A percentile compares a stretch with the other conserved stretches of the same genome.
Evolutionary conservation across 305 asterid species (phyloP).

Genomic region (Nicotiana rustica): DNA sequence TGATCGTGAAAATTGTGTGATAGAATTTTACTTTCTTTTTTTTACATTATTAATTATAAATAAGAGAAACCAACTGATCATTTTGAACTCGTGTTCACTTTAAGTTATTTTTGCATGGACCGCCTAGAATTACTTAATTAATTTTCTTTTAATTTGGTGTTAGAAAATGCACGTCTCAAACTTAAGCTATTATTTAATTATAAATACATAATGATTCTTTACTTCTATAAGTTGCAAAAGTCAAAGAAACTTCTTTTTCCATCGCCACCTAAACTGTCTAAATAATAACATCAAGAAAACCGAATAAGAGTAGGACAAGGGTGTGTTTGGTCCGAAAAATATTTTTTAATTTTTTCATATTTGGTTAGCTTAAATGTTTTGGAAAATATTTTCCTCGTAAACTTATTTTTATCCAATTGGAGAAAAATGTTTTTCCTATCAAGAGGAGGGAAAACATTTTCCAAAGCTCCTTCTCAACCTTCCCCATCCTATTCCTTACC

Average conservation of each 20-base stretch:
- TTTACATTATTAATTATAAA: not conserved
- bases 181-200: not conserved
- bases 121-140: not conserved
- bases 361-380: no score
- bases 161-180: slow-evolving; percentile 16
- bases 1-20: not conserved
- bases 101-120: not conserved
- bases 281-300: slow-evolving; percentile 11
- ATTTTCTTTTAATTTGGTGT: not conserved
- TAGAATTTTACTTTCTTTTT: not conserved
- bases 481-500: no score
- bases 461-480: no score
- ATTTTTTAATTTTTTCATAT: no score
- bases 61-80: not conserved
- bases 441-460: no score
- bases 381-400: no score
- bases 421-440: no score
- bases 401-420: no score
- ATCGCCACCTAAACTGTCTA: not conserved
- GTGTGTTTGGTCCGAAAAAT: no score
- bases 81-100: not conserved
- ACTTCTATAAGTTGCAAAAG: not conserved
- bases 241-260: slow-evolving; percentile 28
- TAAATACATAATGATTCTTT: not conserved
- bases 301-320: slow-evolving; percentile 8